Evolutionary conservation across 1,284 basidiomycete genomes (phyloP).

Genomic region (Cutaneotrichosporon cyanovorans): DNA sequence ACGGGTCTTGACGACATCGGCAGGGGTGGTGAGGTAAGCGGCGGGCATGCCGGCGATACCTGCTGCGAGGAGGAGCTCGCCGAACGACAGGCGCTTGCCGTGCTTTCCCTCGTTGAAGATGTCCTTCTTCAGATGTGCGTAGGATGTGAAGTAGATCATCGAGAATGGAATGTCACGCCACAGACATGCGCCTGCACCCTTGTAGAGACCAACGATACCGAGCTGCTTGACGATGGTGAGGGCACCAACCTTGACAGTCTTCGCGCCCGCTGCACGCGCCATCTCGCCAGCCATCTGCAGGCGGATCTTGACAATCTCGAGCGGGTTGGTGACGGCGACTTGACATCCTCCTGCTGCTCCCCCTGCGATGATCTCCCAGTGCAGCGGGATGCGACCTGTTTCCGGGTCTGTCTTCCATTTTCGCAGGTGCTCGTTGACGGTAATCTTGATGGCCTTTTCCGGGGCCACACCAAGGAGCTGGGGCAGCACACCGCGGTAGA

Average conservation of each 20-base stretch:
- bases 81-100: slow-evolving; percentile 83
- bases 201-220: slow-evolving; percentile 87
- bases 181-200: slow-evolving; percentile 45
- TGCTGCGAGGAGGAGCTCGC: slow-evolving; percentile 67
- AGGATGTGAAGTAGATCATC: slow-evolving; percentile 50
- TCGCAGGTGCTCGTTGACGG: slow-evolving; percentile 89
- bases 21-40: slow-evolving; percentile 29
- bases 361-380: slow-evolving; percentile 86
- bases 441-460: slow-evolving; percentile 69
- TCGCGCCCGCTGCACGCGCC: slow-evolving; percentile 62
- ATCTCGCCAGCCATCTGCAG: slow-evolving; percentile 86
- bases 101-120: slow-evolving; percentile 92
- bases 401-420: slow-evolving; percentile 80
- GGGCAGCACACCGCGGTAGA: slow-evolving; percentile 92
- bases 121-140: slow-evolving; percentile 58
- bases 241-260: slow-evolving; percentile 72
- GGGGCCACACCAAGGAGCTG: slow-evolving; percentile 96
- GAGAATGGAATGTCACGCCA: slow-evolving; percentile 76
- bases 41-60: slow-evolving; percentile 70
- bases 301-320: slow-evolving; percentile 81
- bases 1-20: slow-evolving; percentile 96
- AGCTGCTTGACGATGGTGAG: slow-evolving; percentile 87
- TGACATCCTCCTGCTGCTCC: slow-evolving; percentile 92
- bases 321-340: slow-evolving; percentile 95
- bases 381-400: slow-evolving; percentile 80